Evolutionary conservation across 257 asterid genomes (phyloP).

Genomic region (Apocynum venetum): DNA sequence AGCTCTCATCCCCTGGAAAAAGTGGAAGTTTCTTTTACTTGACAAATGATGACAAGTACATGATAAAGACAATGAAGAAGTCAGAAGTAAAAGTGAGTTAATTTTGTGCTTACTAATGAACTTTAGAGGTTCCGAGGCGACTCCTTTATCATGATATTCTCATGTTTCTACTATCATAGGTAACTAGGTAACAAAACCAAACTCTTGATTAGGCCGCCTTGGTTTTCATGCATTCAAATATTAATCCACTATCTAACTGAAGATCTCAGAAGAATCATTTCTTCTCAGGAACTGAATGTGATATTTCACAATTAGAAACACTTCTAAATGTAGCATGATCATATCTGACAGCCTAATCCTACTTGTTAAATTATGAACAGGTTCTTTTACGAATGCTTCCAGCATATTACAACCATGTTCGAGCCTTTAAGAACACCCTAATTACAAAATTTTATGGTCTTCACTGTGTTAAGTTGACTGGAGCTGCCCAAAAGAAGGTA

Average conservation of each 20-base stretch:
- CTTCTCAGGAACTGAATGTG: neutral
- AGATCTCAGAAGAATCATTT: neutral
- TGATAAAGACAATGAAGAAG: constrained; percentile 93
- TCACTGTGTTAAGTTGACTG: constrained; percentile 83
- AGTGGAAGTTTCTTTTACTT: constrained; percentile 95
- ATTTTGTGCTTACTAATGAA: constrained; percentile 13
- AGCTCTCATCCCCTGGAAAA: constrained; percentile 97
- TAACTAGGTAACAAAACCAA: neutral
- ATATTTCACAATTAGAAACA: too few relatives aligned
- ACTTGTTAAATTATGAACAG: constrained; percentile 34
- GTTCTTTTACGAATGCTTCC: constrained; percentile 88
- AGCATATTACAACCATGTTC: constrained; percentile 80
- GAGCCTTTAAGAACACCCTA: constrained; percentile 65
- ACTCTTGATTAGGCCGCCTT: neutral
- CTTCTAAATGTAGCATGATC: neutral
- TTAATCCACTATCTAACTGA: neutral
- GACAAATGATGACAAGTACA: constrained; percentile 83
- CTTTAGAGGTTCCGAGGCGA: neutral
- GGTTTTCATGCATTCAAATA: neutral
- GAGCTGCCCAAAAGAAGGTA: constrained; percentile 91
- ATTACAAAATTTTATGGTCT: constrained; percentile 84
- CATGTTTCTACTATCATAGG: neutral
- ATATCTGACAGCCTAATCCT: neutral
- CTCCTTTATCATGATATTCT: neutral
- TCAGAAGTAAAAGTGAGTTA: constrained; percentile 89